Conservation (phyloP, 2,329 filamentous ascomycete species). For the Cladosporium sp. region DNA sequence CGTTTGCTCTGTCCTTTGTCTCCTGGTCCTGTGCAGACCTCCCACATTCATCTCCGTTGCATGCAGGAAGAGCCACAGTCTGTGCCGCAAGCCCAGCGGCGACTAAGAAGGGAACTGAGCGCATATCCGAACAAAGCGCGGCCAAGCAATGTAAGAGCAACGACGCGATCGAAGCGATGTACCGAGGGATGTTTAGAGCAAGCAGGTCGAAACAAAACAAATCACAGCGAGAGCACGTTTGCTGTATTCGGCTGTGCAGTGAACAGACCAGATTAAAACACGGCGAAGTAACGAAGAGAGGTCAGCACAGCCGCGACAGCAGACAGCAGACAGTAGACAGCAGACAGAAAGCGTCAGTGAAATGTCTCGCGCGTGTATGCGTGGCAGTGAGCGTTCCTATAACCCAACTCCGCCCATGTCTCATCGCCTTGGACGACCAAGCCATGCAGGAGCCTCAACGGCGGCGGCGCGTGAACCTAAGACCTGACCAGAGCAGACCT, state of each 20-base stretch:
- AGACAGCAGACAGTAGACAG: background rate
- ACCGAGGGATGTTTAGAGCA: background rate
- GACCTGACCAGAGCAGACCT: background rate
- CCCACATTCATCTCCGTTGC: no score
- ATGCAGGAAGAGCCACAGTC: background rate
- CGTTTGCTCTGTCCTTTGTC: conserved; percentile 43
- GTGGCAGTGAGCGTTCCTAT: background rate
- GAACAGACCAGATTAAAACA: background rate
- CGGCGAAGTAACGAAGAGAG: background rate
- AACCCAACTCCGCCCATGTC: background rate
- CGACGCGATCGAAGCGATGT: background rate
- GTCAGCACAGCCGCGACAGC: background rate
- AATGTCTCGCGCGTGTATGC: background rate
- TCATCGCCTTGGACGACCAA: conserved; percentile 10
- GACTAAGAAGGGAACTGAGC: background rate
- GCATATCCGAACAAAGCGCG: background rate
- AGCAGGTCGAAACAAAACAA: background rate
- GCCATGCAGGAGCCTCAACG: conserved; percentile 1
- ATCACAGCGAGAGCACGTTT: background rate
- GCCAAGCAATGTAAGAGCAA: background rate
- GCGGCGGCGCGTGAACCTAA: conserved; percentile 12
- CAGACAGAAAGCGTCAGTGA: background rate
- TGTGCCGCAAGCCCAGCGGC: background rate
- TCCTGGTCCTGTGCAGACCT: background rate
- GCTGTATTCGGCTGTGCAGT: background rate